phyloP scores from a whole-genome alignment of 2,329 filamentous ascomycete genomes.

The Ophiocordyceps polyrhachis-furcata region DNA sequence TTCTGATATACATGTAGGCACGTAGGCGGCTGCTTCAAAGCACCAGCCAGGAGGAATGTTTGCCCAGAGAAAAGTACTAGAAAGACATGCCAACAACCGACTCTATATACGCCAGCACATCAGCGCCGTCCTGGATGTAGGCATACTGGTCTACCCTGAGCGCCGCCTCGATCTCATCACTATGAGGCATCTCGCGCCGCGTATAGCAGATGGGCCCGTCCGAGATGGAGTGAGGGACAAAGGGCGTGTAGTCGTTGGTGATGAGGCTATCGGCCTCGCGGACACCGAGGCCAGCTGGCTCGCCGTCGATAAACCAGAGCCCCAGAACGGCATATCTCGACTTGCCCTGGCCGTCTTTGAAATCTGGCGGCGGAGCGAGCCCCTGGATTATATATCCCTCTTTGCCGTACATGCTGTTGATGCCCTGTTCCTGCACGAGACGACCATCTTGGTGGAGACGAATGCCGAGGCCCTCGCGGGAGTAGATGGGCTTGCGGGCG shows the following conservation, averaged over 20 bases:
- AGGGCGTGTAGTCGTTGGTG: not conserved
- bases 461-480: conserved; percentile 1
- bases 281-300: not conserved
- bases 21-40: no score
- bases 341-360: not conserved
- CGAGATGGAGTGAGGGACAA: conserved; percentile 2
- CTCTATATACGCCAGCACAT: not conserved
- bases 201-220: conserved; percentile 1
- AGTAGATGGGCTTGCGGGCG: conserved; percentile 2
- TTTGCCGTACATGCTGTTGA: not conserved
- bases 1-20: no score
- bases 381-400: conserved; percentile 1
- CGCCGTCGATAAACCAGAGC: conserved; percentile 2
- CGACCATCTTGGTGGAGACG: not conserved
- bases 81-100: not conserved
- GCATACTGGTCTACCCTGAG: not conserved
- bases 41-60: no score
- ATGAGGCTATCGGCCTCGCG: conserved; percentile 1
- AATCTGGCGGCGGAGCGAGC: not conserved
- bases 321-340: not conserved
- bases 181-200: not conserved
- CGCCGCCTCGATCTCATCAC: conserved; percentile 1
- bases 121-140: not conserved
- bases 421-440: not conserved
- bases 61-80: not conserved